These are phyloP conservation scores for Scleroderma citrinum DNA, from an alignment of 768 basidiomycete genomes.

Conservation along the genomic window DNA sequence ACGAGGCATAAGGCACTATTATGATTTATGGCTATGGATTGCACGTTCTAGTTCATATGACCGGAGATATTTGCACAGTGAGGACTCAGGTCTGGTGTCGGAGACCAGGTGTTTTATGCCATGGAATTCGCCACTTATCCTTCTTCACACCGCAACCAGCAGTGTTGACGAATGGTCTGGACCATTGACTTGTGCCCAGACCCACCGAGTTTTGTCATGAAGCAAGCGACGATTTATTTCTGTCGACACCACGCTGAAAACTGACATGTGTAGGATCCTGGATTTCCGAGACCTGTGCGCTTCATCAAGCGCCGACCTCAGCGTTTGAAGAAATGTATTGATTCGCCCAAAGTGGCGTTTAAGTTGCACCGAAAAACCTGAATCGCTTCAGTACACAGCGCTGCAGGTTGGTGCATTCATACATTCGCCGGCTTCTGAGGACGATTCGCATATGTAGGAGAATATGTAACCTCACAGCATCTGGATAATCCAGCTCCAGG, in stretches of 20 bases:
- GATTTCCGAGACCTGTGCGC: neutral
- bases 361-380: neutral
- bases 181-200: no score
- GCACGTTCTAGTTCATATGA: neutral
- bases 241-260: no score
- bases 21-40: neutral
- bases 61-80: neutral
- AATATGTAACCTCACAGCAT: no score
- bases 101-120: neutral
- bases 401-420: neutral
- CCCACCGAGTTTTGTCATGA: no score
- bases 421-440: neutral
- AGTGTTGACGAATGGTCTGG: no score
- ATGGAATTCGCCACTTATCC: no score
- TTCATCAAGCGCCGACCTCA: neutral
- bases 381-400: neutral
- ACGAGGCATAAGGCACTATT: neutral
- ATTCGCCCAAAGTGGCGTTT: neutral
- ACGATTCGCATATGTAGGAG: neutral
- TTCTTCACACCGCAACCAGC: no score
- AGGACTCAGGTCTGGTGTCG: neutral
- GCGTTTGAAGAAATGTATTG: neutral
- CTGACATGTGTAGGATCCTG: neutral
- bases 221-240: no score
- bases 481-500: no score